Evolutionary conservation across 345 rosid genomes (phyloP).

Genomic region (Bruguiera sexangula): DNA sequence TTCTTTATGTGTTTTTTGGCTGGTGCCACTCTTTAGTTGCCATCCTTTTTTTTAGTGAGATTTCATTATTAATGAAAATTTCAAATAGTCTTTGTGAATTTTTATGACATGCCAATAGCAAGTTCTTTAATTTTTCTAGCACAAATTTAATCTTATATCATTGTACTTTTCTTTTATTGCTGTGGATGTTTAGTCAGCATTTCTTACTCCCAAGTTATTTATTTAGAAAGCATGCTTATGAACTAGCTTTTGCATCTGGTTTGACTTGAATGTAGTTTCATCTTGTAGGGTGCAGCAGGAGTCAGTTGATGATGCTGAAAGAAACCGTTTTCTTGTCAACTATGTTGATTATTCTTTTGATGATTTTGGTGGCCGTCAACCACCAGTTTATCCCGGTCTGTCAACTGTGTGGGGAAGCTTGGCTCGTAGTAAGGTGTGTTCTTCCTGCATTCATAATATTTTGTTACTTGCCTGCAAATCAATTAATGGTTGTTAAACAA

Average conservation of each 20-base stretch:
- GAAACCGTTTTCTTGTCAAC: constrained; percentile 91
- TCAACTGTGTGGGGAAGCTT: constrained; percentile 99
- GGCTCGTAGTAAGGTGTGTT: constrained; percentile 93
- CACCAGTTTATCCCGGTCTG: constrained; percentile 97
- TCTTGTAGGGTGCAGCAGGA: constrained; percentile 93
- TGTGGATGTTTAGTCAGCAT: too few relatives aligned
- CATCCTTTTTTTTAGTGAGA: too few relatives aligned
- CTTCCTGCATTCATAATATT: not conserved
- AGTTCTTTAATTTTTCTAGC: too few relatives aligned
- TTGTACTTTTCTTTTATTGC: too few relatives aligned
- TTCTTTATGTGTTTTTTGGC: too few relatives aligned
- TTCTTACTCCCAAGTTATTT: not conserved
- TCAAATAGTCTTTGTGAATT: too few relatives aligned
- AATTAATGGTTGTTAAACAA: too few relatives aligned
- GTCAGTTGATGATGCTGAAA: constrained; percentile 92
- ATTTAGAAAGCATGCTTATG: not conserved
- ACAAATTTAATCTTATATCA: too few relatives aligned
- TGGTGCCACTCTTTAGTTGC: too few relatives aligned
- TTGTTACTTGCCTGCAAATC: not conserved
- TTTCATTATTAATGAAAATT: too few relatives aligned
- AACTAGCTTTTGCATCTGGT: constrained; percentile 2
- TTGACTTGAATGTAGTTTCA: constrained; percentile 4
- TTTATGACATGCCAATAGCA: too few relatives aligned
- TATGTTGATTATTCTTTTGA: constrained; percentile 95
- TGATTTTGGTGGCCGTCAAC: constrained; percentile 98